These are phyloP conservation scores for Blastocystis sp. DNA, from an alignment of 352 stramenopile genomes.

Conservation along the genomic window DNA sequence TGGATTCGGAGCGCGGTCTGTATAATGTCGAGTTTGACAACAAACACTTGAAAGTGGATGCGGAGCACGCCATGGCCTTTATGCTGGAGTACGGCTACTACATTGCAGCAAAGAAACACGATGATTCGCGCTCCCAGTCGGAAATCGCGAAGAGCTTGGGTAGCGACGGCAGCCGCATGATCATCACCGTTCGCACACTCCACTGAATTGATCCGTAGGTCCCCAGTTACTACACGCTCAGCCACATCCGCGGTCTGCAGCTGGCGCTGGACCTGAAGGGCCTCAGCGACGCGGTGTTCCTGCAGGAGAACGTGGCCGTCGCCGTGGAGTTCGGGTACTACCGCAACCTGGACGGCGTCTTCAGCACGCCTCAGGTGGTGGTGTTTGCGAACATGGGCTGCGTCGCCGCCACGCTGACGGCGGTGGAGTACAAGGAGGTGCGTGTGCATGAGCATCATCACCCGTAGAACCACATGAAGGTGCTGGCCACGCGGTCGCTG, in stretches of 20 bases:
- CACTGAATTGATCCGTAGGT: not conserved
- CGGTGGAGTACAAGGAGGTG: conserved; percentile 26
- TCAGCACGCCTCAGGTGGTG: not conserved
- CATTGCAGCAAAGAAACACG: not conserved
- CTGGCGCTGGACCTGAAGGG: not conserved
- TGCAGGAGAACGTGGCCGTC: conserved; percentile 23
- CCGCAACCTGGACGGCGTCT: not conserved
- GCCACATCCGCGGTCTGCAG: conserved; percentile 37
- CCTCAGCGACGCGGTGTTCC: conserved; percentile 13
- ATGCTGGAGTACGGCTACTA: conserved; percentile 46
- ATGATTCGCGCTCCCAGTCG: not conserved
- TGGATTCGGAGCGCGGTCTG: not conserved
- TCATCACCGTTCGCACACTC: not conserved
- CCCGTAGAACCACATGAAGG: not conserved
- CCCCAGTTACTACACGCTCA: conserved; percentile 11
- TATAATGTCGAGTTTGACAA: conserved; percentile 21
- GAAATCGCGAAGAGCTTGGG: not conserved
- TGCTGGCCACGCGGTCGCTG: not conserved
- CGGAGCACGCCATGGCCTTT: not conserved
- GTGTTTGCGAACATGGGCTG: conserved; percentile 57
- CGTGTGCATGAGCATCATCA: not conserved
- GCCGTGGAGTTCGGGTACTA: conserved; percentile 17
- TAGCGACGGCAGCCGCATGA: not conserved
- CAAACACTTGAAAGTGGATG: conserved; percentile 5
- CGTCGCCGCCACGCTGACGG: not conserved